A percentile compares a stretch with the other conserved stretches of the same genome.
Conservation (phyloP, 306 rosid genomes). For the Cicer chorassanicum region DNA sequence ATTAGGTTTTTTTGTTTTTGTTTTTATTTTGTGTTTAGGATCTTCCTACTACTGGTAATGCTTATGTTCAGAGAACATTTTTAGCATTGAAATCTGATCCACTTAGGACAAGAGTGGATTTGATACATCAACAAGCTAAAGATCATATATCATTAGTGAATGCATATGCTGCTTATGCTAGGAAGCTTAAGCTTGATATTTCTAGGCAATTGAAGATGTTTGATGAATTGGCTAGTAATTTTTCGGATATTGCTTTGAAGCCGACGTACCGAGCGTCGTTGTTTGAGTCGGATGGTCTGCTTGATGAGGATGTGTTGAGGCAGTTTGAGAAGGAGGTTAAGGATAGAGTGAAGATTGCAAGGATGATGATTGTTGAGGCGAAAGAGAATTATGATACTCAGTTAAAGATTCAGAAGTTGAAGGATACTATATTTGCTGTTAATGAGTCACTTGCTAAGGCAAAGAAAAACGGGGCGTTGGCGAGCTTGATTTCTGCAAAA, state of each 20-base stretch:
- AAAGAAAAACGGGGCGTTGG: conserved; percentile 89
- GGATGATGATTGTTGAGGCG: conserved; percentile 79
- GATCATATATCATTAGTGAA: conserved; percentile 92
- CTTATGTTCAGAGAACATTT: conserved; percentile 83
- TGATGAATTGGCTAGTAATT: conserved; percentile 79
- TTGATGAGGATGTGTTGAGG: conserved; percentile 86
- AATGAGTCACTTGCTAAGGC: conserved; percentile 91
- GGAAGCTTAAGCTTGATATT: conserved; percentile 98
- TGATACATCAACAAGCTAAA: conserved; percentile 89
- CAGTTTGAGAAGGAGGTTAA: conserved; percentile 99
- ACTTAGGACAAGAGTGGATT: conserved; percentile 79
- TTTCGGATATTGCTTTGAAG: conserved; percentile 68
- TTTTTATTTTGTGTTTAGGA: conserved; percentile 49
- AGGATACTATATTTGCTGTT: conserved; percentile 92
- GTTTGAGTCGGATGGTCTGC: conserved; percentile 77
- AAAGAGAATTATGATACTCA: conserved; percentile 96
- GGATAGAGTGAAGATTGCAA: conserved; percentile 84
- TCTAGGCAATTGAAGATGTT: conserved; percentile 85
- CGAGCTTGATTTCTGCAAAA: conserved; percentile 88
- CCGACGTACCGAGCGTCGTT: conserved; percentile 63
- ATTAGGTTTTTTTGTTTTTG: conserved; percentile 37
- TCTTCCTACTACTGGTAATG: conserved; percentile 83
- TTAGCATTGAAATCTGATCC: conserved; percentile 96
- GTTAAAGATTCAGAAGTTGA: conserved; percentile 96
- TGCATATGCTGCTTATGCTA: conserved; percentile 96